Base-by-base conservation (phyloP, 2,329 filamentous ascomycete genomes). In the Ophiostoma sp. region DNA sequence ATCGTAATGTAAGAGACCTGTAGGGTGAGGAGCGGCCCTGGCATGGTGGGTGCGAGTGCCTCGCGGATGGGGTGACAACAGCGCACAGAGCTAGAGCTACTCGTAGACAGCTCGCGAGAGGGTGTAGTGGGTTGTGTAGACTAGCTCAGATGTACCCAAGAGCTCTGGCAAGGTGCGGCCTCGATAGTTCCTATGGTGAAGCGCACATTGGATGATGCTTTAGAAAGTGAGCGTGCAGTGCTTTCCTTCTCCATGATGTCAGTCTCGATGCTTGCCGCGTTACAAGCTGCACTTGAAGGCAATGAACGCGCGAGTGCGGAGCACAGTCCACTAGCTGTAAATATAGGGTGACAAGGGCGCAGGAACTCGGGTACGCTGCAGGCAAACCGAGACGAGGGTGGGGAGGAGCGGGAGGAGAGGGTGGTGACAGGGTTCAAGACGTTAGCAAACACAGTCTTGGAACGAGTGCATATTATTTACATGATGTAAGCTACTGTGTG, bases 81-180 rank as follows among this genome's bases (percentile, higher is more conserved):
- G 60, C 40, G 60, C 60, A 63, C 60, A 63, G 60, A 63, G 60
- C 60, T 41, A 42, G 58, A 40, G 58, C 58, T 62, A 55, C 42
- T 8, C 12, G 42, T 44, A 55, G 36, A 40, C 14, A 63, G 38
- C 60, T 63, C 42, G 11, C 40, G 16, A 42, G 60, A 63, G 38
- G 60, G 60, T 63, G 60, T 63, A 63, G 38, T 41, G 60, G 14
- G 60, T 42, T 41, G 36, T 27, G 36, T 18, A 16, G 12, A 62
- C 14, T n/a, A 63, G 36, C 27, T 60, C 27, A 60, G 55, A 11
- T 58, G 52, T 38, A 55, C n/a, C 49, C 12, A 27, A 55, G 42
- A 12, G 42, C 42, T 11, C 7, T 16, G 45, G 45, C 45, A 49
- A 14, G 2, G 2, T 55, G 49, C 27, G 27, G 27, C 27, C 27